Conservation (phyloP, 2,329 filamentous ascomycete species). For the Trichoderma sp. region DNA sequence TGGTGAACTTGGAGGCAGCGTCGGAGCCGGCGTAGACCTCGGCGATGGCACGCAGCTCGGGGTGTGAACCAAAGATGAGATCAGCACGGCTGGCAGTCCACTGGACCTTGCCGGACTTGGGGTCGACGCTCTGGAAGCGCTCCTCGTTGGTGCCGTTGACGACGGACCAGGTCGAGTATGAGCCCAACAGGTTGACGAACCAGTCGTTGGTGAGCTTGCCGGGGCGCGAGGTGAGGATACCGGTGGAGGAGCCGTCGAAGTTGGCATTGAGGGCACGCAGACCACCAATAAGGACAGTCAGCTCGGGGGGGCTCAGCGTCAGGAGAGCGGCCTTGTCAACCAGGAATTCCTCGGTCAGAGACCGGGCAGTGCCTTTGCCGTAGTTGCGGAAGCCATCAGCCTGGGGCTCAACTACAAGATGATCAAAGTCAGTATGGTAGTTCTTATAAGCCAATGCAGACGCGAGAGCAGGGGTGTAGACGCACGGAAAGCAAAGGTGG, state of each 20-base stretch:
- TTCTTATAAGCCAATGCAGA: background rate
- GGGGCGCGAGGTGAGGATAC: constrained; percentile 67
- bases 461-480: background rate
- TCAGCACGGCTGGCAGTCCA: constrained; percentile 71
- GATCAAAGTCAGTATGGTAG: background rate
- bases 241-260: constrained; percentile 66
- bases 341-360: constrained; percentile 66
- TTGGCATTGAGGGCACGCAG: constrained; percentile 69
- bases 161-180: constrained; percentile 59
- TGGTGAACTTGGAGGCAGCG: constrained; percentile 62
- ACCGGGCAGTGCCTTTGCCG: constrained; percentile 61
- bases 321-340: constrained; percentile 72
- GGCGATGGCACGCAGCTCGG: constrained; percentile 68
- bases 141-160: constrained; percentile 50
- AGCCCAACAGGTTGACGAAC: constrained; percentile 76
- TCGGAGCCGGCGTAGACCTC: constrained; percentile 68
- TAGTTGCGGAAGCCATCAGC: constrained; percentile 80
- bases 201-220: constrained; percentile 76
- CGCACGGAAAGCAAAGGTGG: constrained; percentile 58
- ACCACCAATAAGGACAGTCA: constrained; percentile 70
- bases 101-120: constrained; percentile 63
- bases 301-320: constrained; percentile 67
- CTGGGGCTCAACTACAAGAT: constrained; percentile 56
- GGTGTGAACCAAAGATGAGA: constrained; percentile 69
- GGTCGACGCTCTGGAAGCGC: constrained; percentile 63